These are phyloP conservation scores for Myriosclerotinia scirpicola DNA, from an alignment of 2,329 filamentous ascomycete species.

Conservation along the genomic window DNA sequence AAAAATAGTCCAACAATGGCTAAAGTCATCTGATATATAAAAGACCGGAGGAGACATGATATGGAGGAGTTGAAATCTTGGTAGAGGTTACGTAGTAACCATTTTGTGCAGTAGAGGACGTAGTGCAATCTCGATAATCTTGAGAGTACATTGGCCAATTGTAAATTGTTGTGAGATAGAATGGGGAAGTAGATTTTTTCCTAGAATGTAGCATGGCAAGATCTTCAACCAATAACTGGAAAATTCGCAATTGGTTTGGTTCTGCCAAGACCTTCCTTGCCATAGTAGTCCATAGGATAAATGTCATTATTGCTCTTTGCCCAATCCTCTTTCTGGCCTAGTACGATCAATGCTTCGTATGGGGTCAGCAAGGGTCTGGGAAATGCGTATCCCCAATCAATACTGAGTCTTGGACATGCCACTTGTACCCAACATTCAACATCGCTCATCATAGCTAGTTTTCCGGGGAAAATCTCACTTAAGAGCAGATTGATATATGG, in stretches of 20 bases:
- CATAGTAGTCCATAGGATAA: conserved; percentile 99
- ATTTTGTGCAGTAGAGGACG: neutral
- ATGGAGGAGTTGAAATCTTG: neutral
- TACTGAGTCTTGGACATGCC: conserved; percentile 92
- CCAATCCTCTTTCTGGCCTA: conserved; percentile 78
- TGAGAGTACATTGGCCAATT: neutral
- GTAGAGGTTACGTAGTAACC: neutral
- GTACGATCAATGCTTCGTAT: conserved; percentile 90
- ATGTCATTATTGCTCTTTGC: conserved; percentile 58
- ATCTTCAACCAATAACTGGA: conserved; percentile 30
- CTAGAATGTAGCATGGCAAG: neutral
- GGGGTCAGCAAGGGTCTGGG: conserved; percentile 84
- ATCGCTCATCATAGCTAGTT: conserved; percentile 88
- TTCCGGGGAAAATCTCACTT: conserved; percentile 95
- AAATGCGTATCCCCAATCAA: conserved; percentile 99
- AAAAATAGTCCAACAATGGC: conserved; percentile 23
- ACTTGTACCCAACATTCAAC: conserved; percentile 99
- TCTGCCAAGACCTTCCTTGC: conserved; percentile 83
- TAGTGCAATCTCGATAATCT: neutral
- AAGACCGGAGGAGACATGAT: neutral
- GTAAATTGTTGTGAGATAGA: neutral
- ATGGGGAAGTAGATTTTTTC: neutral
- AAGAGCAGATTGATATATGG: conserved; percentile 83
- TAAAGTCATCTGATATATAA: neutral
- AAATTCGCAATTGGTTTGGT: conserved; percentile 50